Evolutionary conservation across 2,329 filamentous ascomycete species (phyloP).

Genomic region (Amylocarpus encephaloides): DNA sequence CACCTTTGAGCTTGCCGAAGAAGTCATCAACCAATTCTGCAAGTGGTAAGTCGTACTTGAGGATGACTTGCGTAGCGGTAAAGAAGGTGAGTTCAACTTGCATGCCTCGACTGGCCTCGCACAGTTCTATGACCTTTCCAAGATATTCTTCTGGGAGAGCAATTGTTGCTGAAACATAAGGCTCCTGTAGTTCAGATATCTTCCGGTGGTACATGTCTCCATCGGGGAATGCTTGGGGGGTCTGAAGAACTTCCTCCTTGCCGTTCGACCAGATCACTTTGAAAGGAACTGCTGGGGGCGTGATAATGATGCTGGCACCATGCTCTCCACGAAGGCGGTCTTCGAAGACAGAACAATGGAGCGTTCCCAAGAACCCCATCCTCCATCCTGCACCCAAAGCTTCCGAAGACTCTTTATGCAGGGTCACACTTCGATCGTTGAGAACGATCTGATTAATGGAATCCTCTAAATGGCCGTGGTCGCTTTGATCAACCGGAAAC

Average conservation of each 20-base stretch:
- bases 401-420: conserved; percentile 91
- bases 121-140: conserved; percentile 90
- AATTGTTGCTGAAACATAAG: conserved; percentile 75
- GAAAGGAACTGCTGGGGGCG: conserved; percentile 88
- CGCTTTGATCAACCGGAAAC: conserved; percentile 85
- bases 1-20: conserved; percentile 91
- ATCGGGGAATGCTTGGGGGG: conserved; percentile 83
- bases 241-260: conserved; percentile 72
- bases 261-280: conserved; percentile 76
- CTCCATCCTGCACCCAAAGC: conserved; percentile 92
- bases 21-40: conserved; percentile 92
- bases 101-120: conserved; percentile 79
- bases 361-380: conserved; percentile 87
- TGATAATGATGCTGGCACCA: conserved; percentile 91
- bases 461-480: conserved; percentile 82
- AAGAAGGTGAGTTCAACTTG: conserved; percentile 90
- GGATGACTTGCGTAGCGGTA: conserved; percentile 83
- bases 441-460: conserved; percentile 90
- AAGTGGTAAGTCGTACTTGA: conserved; percentile 85
- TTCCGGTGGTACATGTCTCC: conserved; percentile 43
- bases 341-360: conserved; percentile 99
- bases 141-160: conserved; percentile 92
- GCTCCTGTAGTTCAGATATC: conserved; percentile 60
- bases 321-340: conserved; percentile 92
- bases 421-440: conserved; percentile 89